Conservation (phyloP, 495 filamentous ascomycete genomes). For the Neurospora tetrasperma region DNA sequence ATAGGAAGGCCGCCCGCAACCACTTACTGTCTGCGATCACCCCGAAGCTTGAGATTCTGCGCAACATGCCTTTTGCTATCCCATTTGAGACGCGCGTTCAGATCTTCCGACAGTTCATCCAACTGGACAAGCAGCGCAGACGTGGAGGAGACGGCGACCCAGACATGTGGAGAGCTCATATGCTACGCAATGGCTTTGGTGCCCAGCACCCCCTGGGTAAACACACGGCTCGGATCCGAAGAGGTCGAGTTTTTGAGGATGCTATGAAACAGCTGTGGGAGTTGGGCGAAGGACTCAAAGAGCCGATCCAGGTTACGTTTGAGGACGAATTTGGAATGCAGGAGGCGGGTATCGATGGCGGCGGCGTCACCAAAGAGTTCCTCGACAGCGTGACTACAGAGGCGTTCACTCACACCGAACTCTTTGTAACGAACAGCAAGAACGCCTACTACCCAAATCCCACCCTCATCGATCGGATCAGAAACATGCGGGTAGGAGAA, state of each 20-base stretch:
- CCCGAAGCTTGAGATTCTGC: conserved; percentile 78
- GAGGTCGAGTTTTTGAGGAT: conserved; percentile 76
- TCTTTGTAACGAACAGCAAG: conserved; percentile 78
- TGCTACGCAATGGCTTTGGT: conserved; percentile 27
- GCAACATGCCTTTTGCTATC: conserved; percentile 95
- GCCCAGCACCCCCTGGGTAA: conserved; percentile 38
- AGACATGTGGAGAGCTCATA: conserved; percentile 54
- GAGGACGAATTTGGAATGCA: conserved; percentile 78
- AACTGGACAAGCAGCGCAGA: conserved; percentile 66
- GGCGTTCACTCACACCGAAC: conserved; percentile 53
- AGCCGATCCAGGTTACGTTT: conserved; percentile 96
- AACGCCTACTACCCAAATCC: conserved; percentile 89
- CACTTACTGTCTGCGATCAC: conserved; percentile 65
- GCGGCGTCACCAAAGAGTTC: conserved; percentile 97
- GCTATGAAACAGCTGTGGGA: conserved; percentile 77
- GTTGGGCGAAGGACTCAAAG: conserved; percentile 75
- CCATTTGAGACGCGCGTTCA: conserved; percentile 87
- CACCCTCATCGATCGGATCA: conserved; percentile 58
- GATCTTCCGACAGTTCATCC: conserved; percentile 88
- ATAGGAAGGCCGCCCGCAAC: conserved; percentile 52
- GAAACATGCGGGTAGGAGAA: neutral
- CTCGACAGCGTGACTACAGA: conserved; percentile 81
- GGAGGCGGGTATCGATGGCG: conserved; percentile 94
- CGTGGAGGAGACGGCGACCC: conserved; percentile 68
- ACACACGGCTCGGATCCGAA: conserved; percentile 72